Evolutionary conservation across 2,329 filamentous ascomycete species (phyloP).

Genomic region (Colletotrichum falcatum): DNA sequence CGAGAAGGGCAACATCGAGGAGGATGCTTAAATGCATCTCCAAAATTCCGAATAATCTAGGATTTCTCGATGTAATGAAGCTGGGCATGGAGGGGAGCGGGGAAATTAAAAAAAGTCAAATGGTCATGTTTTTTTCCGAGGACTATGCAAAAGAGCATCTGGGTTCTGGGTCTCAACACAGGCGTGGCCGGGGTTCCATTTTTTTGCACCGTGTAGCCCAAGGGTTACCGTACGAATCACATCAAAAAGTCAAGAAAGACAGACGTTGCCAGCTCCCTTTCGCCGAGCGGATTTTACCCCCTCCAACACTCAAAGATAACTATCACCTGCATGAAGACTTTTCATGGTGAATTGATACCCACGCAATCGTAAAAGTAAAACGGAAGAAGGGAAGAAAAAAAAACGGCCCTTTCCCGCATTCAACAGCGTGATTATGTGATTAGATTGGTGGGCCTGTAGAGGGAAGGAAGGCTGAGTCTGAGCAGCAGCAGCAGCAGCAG

Average conservation of each 20-base stretch:
- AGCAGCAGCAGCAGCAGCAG: neutral
- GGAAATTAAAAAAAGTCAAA: slow-evolving; percentile 20
- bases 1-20: slow-evolving; percentile 95
- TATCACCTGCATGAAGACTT: slow-evolving; percentile 8
- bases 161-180: slow-evolving; percentile 24
- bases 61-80: slow-evolving; percentile 8
- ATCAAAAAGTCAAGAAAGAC: slow-evolving; percentile 21
- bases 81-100: slow-evolving; percentile 14
- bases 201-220: slow-evolving; percentile 17
- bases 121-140: slow-evolving; percentile 20
- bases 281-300: neutral
- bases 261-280: slow-evolving; percentile 12
- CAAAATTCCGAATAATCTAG: neutral
- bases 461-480: too few species aligned
- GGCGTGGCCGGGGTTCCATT: slow-evolving; percentile 20
- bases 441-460: neutral
- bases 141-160: slow-evolving; percentile 11
- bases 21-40: slow-evolving; percentile 65
- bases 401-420: neutral
- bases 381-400: neutral
- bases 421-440: neutral
- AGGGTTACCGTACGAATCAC: slow-evolving; percentile 21
- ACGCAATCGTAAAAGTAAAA: neutral
- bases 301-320: neutral
- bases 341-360: slow-evolving; percentile 27